Percentiles rank a stretch among this genome's conserved stretches.
phyloP scores from a whole-genome alignment of 164 flowering plant genomes.

The Piper betle region DNA sequence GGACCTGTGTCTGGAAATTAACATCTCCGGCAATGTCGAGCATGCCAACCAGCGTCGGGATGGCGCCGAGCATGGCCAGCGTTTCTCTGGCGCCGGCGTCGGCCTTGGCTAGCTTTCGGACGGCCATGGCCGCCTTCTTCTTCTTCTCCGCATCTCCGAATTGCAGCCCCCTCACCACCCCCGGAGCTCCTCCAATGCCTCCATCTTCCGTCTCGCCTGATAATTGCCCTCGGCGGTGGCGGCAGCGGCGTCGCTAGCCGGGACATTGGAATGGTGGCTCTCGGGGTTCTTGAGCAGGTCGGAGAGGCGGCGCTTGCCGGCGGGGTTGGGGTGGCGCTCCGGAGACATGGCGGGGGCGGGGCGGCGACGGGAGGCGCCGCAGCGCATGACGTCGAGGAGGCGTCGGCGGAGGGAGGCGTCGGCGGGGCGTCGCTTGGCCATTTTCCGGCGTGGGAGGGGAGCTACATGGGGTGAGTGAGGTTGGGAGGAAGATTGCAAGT shows the following conservation, averaged over 20 bases:
- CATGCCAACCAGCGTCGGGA: slow-evolving; percentile 79
- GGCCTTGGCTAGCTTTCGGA: slow-evolving; percentile 62
- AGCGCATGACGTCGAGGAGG: slow-evolving; percentile 18
- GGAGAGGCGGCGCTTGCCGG: slow-evolving; percentile 48
- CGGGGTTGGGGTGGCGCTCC: slow-evolving; percentile 3
- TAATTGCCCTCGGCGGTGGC: slow-evolving; percentile 8
- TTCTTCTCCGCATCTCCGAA: slow-evolving; percentile 12
- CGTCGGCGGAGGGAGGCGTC: slow-evolving; percentile 23
- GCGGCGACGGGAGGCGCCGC: slow-evolving; percentile 21
- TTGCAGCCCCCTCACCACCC: slow-evolving; percentile 32
- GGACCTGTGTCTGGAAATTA: slow-evolving; percentile 42
- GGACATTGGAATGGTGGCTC: slow-evolving; percentile 7
- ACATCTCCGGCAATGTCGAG: slow-evolving; percentile 37
- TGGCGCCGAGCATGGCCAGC: slow-evolving; percentile 77
- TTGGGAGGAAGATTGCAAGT: no score
- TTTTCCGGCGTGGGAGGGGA: no score
- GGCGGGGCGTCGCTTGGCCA: no score
- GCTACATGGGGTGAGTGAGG: no score
- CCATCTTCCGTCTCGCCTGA: slow-evolving; percentile 39
- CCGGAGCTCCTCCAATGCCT: slow-evolving; percentile 48
- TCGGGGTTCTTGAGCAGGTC: slow-evolving; percentile 50
- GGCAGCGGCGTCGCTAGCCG: background rate
- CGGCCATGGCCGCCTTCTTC: slow-evolving; percentile 27
- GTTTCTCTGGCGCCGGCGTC: slow-evolving; percentile 50
- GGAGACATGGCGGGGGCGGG: slow-evolving; percentile 3